phyloP scores from a whole-genome alignment of 1,284 basidiomycete genomes.

The Cutaneotrichosporon curvatum region DNA sequence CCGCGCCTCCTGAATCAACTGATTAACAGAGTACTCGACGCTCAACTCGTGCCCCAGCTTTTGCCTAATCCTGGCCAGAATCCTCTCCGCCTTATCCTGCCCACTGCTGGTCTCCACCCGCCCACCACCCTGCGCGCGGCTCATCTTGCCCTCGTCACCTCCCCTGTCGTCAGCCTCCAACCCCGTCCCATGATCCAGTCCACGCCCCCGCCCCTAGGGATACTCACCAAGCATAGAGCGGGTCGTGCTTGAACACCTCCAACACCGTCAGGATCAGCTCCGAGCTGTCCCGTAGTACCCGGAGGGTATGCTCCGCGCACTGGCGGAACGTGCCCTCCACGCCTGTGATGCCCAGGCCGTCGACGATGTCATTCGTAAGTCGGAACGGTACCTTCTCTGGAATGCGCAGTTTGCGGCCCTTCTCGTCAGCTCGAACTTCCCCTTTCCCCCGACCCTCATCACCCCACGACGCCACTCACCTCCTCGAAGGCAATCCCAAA shows the following conservation, averaged over 20 bases:
- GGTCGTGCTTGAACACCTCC: slow-evolving; percentile 95
- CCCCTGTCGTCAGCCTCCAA: slow-evolving; percentile 44
- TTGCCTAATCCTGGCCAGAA: slow-evolving; percentile 64
- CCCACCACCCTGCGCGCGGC: slow-evolving; percentile 30
- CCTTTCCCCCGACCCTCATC: background rate
- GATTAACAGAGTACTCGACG: slow-evolving; percentile 88
- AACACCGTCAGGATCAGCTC: slow-evolving; percentile 88
- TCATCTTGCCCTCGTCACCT: slow-evolving; percentile 56
- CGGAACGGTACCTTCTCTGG: slow-evolving; percentile 93
- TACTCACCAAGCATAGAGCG: slow-evolving; percentile 78
- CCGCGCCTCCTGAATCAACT: slow-evolving; percentile 82
- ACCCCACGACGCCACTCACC: slow-evolving; percentile 48
- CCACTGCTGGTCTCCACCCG: slow-evolving; percentile 42
- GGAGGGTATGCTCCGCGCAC: slow-evolving; percentile 88
- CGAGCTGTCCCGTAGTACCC: slow-evolving; percentile 76
- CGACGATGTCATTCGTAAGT: slow-evolving; percentile 85
- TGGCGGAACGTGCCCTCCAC: slow-evolving; percentile 91
- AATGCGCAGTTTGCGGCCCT: slow-evolving; percentile 75
- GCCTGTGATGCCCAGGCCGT: slow-evolving; percentile 84
- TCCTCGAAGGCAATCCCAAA: slow-evolving; percentile 95
- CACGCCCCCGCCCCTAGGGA: background rate
- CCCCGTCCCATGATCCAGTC: background rate
- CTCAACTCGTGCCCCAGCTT: slow-evolving; percentile 81
- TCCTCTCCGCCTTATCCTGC: slow-evolving; percentile 82
- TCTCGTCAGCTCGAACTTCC: background rate